Percentiles rank a stretch among this genome's conserved stretches.
These are phyloP conservation scores for Xylaria flabelliformis DNA, from an alignment of 495 filamentous ascomycete genomes.

Conservation along the genomic window DNA sequence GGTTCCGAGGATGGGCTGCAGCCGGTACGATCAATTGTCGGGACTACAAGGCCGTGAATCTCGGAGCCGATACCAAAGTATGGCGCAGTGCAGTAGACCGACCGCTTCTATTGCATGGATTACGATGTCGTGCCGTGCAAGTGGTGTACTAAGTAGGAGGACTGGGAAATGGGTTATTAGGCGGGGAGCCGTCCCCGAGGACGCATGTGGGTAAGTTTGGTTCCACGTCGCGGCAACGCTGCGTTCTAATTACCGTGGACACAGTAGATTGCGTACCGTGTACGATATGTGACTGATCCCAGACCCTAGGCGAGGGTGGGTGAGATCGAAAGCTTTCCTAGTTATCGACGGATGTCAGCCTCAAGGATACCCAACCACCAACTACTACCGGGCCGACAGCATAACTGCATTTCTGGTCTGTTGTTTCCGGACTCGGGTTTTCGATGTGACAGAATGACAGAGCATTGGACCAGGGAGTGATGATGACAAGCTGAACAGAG, in stretches of 20 bases:
- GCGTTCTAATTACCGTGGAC: neutral
- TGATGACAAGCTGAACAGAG: conserved; percentile 14
- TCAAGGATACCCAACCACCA: neutral
- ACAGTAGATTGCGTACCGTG: conserved; percentile 1
- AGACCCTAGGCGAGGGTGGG: neutral
- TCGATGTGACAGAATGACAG: conserved; percentile 9
- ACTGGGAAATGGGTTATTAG: neutral
- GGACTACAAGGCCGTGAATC: conserved; percentile 7
- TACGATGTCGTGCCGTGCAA: neutral
- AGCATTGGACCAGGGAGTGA: neutral
- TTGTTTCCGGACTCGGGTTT: neutral
- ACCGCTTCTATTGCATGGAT: conserved; percentile 13
- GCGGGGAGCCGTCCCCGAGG: conserved; percentile 18
- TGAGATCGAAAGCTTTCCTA: conserved; percentile 5
- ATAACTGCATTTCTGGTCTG: neutral
- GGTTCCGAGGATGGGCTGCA: neutral
- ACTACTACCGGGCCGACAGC: neutral
- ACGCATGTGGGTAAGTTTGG: neutral
- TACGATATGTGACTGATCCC: conserved; percentile 8
- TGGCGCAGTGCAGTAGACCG: neutral
- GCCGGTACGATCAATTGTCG: conserved; percentile 11
- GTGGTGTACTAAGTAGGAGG: too few relatives aligned
- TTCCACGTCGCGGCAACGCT: conserved; percentile 13
- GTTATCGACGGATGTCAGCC: neutral
- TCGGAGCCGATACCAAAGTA: conserved; percentile 4